A percentile compares a stretch with the other conserved stretches of the same genome.
These are phyloP conservation scores for Phalaenopsis aphrodite DNA, from an alignment of 106 monocot species.

Conservation along the genomic window DNA sequence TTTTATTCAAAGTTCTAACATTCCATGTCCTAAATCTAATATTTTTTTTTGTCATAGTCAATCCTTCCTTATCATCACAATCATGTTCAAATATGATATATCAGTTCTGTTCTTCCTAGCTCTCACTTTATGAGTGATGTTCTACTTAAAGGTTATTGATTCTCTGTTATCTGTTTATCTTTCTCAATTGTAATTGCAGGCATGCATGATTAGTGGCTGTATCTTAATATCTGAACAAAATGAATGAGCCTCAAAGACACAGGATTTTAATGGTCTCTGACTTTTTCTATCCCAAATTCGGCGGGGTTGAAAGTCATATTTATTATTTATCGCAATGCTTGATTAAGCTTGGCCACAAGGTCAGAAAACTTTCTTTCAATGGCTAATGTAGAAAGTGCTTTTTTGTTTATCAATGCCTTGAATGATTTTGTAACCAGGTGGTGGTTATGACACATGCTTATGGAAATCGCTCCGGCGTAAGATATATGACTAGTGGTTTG, in stretches of 20 bases:
- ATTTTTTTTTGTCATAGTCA: too few species aligned
- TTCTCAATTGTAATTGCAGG: background rate
- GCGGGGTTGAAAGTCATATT: constrained; percentile 95
- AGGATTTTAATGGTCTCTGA: constrained; percentile 94
- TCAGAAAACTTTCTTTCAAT: constrained; percentile 7
- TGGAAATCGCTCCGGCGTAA: constrained; percentile 79
- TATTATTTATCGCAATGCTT: constrained; percentile 89
- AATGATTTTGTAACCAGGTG: constrained; percentile 31
- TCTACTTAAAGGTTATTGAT: background rate
- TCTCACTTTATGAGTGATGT: background rate
- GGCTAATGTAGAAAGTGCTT: background rate
- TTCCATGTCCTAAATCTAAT: too few species aligned
- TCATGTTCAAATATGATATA: too few species aligned
- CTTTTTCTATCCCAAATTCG: constrained; percentile 95
- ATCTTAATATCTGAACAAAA: constrained; percentile 7
- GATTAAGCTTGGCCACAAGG: constrained; percentile 91
- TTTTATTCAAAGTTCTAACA: too few species aligned
- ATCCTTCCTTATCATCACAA: too few species aligned
- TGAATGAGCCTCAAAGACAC: constrained; percentile 42
- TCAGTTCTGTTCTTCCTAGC: too few species aligned
- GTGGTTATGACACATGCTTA: constrained; percentile 94
- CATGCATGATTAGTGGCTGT: background rate
- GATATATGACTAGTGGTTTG: constrained; percentile 77
- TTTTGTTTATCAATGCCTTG: background rate
- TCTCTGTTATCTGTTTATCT: background rate